phyloP scores from a whole-genome alignment of 345 rosid genomes.

The Salix suchowensis region DNA sequence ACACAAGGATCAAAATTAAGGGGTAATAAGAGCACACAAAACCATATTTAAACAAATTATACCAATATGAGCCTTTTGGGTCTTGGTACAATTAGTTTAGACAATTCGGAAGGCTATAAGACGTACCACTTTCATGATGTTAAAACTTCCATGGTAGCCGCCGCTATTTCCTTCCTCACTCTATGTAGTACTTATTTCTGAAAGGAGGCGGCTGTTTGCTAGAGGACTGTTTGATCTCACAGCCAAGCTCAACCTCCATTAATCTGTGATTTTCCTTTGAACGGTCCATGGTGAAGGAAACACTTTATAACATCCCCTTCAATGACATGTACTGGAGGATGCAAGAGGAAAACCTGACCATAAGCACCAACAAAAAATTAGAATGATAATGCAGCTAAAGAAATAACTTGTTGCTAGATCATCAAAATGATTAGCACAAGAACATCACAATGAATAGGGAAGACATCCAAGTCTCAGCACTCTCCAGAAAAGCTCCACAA shows the following conservation, averaged over 20 bases:
- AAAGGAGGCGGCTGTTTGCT: constrained; percentile 48
- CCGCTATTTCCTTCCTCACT: constrained; percentile 40
- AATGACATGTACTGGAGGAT: constrained; percentile 40
- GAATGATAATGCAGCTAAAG: neutral
- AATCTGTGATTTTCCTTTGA: constrained; percentile 80
- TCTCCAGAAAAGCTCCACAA: neutral
- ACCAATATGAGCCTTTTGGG: neutral
- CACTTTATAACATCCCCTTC: constrained; percentile 55
- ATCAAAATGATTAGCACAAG: neutral
- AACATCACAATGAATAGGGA: neutral
- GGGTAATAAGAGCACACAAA: neutral
- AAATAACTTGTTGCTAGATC: neutral
- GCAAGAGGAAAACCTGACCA: constrained; percentile 68
- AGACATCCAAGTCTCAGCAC: no score
- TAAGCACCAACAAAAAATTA: constrained; percentile 4
- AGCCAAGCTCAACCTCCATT: constrained; percentile 75
- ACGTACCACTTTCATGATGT: neutral
- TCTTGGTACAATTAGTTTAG: neutral
- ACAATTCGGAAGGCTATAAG: neutral
- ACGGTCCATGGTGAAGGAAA: constrained; percentile 73
- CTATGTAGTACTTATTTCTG: constrained; percentile 57
- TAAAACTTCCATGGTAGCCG: neutral
- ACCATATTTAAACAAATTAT: neutral
- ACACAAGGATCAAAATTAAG: neutral
- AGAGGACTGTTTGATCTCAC: constrained; percentile 52